Evolutionary conservation across 2,329 filamentous ascomycete species (phyloP).

Genomic region (Cadophora sp.): DNA sequence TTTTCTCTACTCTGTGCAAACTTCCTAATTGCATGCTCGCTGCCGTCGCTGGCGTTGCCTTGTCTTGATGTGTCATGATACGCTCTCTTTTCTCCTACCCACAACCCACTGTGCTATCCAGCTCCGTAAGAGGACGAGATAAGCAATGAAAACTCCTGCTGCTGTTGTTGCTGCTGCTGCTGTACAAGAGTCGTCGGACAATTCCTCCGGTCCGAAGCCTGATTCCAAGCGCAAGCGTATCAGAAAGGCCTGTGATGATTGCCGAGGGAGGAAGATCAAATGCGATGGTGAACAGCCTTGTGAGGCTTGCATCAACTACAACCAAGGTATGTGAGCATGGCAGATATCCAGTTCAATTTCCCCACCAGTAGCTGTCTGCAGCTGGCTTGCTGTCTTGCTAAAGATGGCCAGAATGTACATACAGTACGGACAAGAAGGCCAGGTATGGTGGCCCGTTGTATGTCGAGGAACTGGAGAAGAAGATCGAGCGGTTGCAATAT

Average conservation of each 20-base stretch:
- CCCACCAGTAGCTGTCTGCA: neutral
- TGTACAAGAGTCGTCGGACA: neutral
- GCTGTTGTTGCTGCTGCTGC: neutral
- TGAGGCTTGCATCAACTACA: constrained; percentile 8
- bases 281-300: constrained; percentile 17
- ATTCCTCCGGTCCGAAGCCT: neutral
- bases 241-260: constrained; percentile 7
- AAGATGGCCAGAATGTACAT: constrained; percentile 8
- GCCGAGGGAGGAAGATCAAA: constrained; percentile 17
- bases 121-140: neutral
- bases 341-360: neutral
- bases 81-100: neutral
- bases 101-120: neutral
- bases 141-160: neutral
- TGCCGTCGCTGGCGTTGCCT: neutral
- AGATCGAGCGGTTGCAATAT: constrained; percentile 12
- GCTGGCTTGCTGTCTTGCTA: neutral
- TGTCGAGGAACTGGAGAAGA: constrained; percentile 15
- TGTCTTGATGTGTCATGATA: neutral
- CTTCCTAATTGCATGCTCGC: neutral
- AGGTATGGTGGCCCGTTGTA: constrained; percentile 17
- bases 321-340: constrained; percentile 7
- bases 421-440: constrained; percentile 13
- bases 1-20: neutral
- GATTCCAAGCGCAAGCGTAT: constrained; percentile 6